Evolutionary conservation across 768 basidiomycete genomes (phyloP).

Genomic region (Suillus decipiens): DNA sequence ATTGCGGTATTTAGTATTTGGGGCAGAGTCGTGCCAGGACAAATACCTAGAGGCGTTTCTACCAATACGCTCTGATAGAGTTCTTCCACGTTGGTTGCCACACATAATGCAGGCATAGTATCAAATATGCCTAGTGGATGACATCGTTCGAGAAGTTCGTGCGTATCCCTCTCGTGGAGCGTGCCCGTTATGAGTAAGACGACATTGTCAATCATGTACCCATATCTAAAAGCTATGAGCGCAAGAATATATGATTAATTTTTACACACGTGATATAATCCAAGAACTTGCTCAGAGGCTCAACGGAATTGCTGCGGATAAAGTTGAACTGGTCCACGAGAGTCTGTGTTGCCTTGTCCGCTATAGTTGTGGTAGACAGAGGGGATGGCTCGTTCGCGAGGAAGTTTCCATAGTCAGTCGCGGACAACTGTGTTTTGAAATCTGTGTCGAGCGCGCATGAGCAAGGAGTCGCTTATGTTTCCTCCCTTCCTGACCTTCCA

Average conservation of each 20-base stretch:
- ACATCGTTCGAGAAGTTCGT: slow-evolving; percentile 94
- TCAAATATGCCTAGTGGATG: slow-evolving; percentile 97
- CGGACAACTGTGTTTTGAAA: slow-evolving; percentile 90
- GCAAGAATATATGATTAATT: slow-evolving; percentile 7
- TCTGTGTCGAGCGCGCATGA: slow-evolving; percentile 50
- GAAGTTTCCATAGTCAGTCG: slow-evolving; percentile 98
- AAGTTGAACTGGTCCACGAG: slow-evolving; percentile 98
- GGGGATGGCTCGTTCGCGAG: slow-evolving; percentile 95
- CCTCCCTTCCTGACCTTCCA: slow-evolving; percentile 63
- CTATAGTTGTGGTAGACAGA: slow-evolving; percentile 90
- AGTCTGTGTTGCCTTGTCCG: slow-evolving; percentile 94
- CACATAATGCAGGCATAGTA: slow-evolving; percentile 98
- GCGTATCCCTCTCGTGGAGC: slow-evolving; percentile 94
- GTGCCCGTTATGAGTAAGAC: slow-evolving; percentile 97
- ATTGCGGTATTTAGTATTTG: not conserved
- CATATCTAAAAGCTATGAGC: slow-evolving; percentile 60
- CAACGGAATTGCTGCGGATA: slow-evolving; percentile 85
- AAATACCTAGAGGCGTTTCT: slow-evolving; percentile 93
- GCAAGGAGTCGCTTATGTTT: not conserved
- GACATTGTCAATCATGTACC: slow-evolving; percentile 99
- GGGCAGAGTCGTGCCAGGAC: slow-evolving; percentile 5
- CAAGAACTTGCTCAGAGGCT: slow-evolving; percentile 88
- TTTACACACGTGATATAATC: slow-evolving; percentile 93
- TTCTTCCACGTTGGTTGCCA: slow-evolving; percentile 98
- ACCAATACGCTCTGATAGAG: slow-evolving; percentile 95